Evolutionary conservation across 768 basidiomycete species (phyloP).

Genomic region (Tubosaeta sp.): DNA sequence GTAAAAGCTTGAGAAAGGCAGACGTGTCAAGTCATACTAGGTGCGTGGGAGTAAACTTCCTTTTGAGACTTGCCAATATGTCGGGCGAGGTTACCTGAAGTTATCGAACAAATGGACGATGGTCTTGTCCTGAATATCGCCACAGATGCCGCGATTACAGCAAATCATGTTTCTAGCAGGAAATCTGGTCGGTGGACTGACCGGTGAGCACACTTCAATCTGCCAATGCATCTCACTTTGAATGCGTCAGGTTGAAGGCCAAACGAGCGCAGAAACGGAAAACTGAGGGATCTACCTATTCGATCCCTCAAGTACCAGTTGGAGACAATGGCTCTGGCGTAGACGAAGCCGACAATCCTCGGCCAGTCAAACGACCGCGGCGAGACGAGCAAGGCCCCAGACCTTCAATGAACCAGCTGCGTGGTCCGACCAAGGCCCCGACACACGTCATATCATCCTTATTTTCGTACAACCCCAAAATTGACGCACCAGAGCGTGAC

Average conservation of each 20-base stretch:
- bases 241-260: conserved; percentile 56
- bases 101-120: conserved; percentile 52
- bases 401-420: neutral
- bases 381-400: conserved; percentile 20
- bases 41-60: conserved; percentile 23
- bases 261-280: conserved; percentile 69
- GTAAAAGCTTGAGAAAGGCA: conserved; percentile 9
- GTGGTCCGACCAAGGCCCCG: conserved; percentile 27
- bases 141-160: conserved; percentile 29
- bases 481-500: conserved; percentile 40
- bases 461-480: conserved; percentile 78
- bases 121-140: conserved; percentile 73
- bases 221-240: neutral
- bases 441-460: conserved; percentile 83
- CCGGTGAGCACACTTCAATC: conserved; percentile 43
- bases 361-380: conserved; percentile 48
- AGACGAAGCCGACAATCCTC: conserved; percentile 23
- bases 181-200: conserved; percentile 77
- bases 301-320: conserved; percentile 9
- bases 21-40: conserved; percentile 17
- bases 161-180: conserved; percentile 31
- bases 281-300: conserved; percentile 28
- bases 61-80: conserved; percentile 3
- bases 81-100: too few species aligned
- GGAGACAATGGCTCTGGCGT: conserved; percentile 17